Conservation (phyloP, 2,329 filamentous ascomycete genomes). For the Cryphonectria japonica region DNA sequence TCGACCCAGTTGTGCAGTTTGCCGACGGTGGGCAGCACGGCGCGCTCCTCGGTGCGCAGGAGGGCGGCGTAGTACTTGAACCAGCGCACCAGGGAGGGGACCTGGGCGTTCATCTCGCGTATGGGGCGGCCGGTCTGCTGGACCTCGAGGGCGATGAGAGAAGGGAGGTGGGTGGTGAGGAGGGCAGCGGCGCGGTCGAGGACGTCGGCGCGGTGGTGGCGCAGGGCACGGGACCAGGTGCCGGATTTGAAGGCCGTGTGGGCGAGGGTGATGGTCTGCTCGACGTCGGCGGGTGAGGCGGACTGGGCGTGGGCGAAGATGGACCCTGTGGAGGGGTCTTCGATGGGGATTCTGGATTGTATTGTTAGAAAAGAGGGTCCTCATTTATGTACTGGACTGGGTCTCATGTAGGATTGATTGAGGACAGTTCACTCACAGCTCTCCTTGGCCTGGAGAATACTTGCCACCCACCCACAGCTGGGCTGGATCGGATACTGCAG, state of each 20-base stretch:
- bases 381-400: neutral
- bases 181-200: slow-evolving; percentile 63
- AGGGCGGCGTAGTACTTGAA: slow-evolving; percentile 72
- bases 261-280: slow-evolving; percentile 45
- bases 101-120: slow-evolving; percentile 72
- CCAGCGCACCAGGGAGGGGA: slow-evolving; percentile 68
- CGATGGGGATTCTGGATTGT: slow-evolving; percentile 33
- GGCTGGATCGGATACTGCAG: neutral
- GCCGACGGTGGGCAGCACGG: slow-evolving; percentile 67
- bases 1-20: slow-evolving; percentile 61
- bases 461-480: slow-evolving; percentile 32
- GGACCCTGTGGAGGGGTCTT: slow-evolving; percentile 35
- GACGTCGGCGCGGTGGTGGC: slow-evolving; percentile 63
- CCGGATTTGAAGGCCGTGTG: slow-evolving; percentile 54
- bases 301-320: slow-evolving; percentile 44
- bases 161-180: slow-evolving; percentile 54
- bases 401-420: no score
- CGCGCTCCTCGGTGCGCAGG: slow-evolving; percentile 68
- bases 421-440: slow-evolving; percentile 29
- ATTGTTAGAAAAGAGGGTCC: neutral
- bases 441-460: slow-evolving; percentile 28
- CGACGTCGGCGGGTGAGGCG: slow-evolving; percentile 50
- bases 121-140: slow-evolving; percentile 69
- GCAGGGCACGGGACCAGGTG: slow-evolving; percentile 59
- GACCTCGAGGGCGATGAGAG: slow-evolving; percentile 66